Conservation (phyloP, 768 basidiomycete genomes). For the Pleurotus eryngii region DNA sequence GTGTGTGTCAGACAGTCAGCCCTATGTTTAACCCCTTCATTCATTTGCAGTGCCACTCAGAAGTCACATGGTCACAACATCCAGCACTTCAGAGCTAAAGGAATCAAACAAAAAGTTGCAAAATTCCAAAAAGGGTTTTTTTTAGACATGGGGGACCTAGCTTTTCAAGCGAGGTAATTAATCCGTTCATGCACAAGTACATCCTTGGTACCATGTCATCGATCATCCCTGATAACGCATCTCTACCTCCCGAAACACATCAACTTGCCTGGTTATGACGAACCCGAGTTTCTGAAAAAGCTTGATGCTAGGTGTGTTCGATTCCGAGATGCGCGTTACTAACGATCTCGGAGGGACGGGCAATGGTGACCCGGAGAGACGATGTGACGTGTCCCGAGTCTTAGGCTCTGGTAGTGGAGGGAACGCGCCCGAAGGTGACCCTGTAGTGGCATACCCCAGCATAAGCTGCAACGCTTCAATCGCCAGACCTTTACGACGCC, state of each 20-base stretch:
- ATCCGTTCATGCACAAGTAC: background rate
- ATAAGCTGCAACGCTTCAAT: slow-evolving; percentile 60
- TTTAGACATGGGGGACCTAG: too few relatives aligned
- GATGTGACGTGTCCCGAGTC: background rate
- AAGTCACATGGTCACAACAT: too few relatives aligned
- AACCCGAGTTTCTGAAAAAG: slow-evolving; percentile 83
- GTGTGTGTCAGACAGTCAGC: too few relatives aligned
- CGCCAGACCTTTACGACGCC: slow-evolving; percentile 69
- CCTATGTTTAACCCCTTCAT: too few relatives aligned
- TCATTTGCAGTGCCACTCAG: too few relatives aligned
- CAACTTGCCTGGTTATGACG: slow-evolving; percentile 56
- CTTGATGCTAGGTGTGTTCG: slow-evolving; percentile 64
- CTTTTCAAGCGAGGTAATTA: too few relatives aligned
- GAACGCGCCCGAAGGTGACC: slow-evolving; percentile 28
- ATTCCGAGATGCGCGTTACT: slow-evolving; percentile 67
- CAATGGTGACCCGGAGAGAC: slow-evolving; percentile 32
- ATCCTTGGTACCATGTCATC: background rate
- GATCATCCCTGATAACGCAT: slow-evolving; percentile 46
- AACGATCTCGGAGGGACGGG: slow-evolving; percentile 44
- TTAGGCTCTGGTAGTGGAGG: slow-evolving; percentile 7
- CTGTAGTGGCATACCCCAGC: slow-evolving; percentile 61
- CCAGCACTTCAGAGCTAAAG: too few relatives aligned
- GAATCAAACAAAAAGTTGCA: too few relatives aligned
- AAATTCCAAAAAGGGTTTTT: too few relatives aligned
- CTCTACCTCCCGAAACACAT: slow-evolving; percentile 83